Percentiles rank a stretch among this genome's conserved stretches.
Evolutionary conservation across 164 flowering plant species (phyloP).

Genomic region (Dillenia suffruticosa): DNA sequence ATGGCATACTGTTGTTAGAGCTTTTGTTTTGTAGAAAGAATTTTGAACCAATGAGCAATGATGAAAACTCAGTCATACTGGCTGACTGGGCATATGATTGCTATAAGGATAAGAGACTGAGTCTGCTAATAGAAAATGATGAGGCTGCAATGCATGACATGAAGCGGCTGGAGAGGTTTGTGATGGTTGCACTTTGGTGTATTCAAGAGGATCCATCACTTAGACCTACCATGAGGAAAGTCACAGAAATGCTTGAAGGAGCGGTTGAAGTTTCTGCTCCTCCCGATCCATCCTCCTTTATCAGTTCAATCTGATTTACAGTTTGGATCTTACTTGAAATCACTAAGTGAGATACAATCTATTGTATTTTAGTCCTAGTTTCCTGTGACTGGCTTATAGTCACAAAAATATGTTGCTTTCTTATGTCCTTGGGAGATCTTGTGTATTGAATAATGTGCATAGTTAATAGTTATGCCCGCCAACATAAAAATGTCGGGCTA

Average conservation of each 20-base stretch:
- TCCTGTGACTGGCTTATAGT: no score
- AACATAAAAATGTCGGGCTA: no score
- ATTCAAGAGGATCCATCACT: conserved; percentile 39
- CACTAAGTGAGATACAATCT: neutral
- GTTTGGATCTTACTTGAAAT: neutral
- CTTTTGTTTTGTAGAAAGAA: conserved; percentile 20
- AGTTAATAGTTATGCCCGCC: no score
- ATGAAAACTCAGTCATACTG: conserved; percentile 6
- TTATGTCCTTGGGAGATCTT: no score
- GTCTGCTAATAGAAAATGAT: conserved; percentile 12
- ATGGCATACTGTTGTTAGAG: conserved; percentile 25
- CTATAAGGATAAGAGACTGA: conserved; percentile 9
- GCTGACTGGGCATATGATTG: conserved; percentile 24
- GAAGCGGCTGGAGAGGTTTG: conserved; percentile 22
- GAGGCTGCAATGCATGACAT: conserved; percentile 9
- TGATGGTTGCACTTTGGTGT: conserved; percentile 44
- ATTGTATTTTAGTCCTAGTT: no score
- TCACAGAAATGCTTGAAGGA: conserved; percentile 38
- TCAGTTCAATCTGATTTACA: conserved; percentile 2
- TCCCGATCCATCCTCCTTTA: conserved; percentile 17
- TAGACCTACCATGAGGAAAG: conserved; percentile 41
- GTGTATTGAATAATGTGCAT: no score
- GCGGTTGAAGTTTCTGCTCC: conserved; percentile 25
- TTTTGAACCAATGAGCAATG: neutral
- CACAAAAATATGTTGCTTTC: no score